Conservation (phyloP, 176 grass and related monocot species). For the Luzula sylvatica region DNA sequence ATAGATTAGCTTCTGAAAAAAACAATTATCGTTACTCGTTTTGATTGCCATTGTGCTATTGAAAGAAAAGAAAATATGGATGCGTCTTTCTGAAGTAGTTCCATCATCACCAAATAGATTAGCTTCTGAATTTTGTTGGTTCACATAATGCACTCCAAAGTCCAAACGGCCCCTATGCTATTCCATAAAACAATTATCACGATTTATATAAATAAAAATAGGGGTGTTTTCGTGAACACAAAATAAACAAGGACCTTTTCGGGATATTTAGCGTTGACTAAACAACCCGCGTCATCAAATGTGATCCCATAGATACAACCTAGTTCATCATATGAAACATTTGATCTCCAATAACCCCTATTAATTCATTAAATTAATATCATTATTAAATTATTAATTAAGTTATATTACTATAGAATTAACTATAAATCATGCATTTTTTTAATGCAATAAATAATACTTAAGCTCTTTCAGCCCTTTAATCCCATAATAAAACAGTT, state of each 20-base stretch:
- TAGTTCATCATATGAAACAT: slow-evolving; percentile 92
- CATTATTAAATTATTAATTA: slow-evolving; percentile 38
- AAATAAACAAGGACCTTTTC: slow-evolving; percentile 46
- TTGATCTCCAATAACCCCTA: too few relatives aligned
- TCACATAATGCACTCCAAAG: slow-evolving; percentile 62
- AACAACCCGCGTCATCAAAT: slow-evolving; percentile 48
- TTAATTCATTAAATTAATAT: slow-evolving; percentile 65
- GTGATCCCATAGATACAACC: slow-evolving; percentile 79
- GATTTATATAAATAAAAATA: neutral
- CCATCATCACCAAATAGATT: slow-evolving; percentile 86
- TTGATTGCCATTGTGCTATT: slow-evolving; percentile 53
- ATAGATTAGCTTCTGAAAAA: too few relatives aligned
- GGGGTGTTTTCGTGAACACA: neutral
- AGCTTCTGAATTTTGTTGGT: slow-evolving; percentile 61
- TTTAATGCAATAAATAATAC: slow-evolving; percentile 23
- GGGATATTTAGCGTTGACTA: slow-evolving; percentile 81
- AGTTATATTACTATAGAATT: slow-evolving; percentile 2
- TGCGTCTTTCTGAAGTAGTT: slow-evolving; percentile 63
- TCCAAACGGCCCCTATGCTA: slow-evolving; percentile 84
- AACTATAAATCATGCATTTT: neutral
- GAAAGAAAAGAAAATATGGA: slow-evolving; percentile 95
- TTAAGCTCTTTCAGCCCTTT: slow-evolving; percentile 82
- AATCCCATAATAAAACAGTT: slow-evolving; percentile 84
- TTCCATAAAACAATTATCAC: slow-evolving; percentile 2
- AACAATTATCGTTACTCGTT: too few relatives aligned